phyloP scores from a whole-genome alignment of 2,329 filamentous ascomycete species.

The Trichoderma aggressivum region DNA sequence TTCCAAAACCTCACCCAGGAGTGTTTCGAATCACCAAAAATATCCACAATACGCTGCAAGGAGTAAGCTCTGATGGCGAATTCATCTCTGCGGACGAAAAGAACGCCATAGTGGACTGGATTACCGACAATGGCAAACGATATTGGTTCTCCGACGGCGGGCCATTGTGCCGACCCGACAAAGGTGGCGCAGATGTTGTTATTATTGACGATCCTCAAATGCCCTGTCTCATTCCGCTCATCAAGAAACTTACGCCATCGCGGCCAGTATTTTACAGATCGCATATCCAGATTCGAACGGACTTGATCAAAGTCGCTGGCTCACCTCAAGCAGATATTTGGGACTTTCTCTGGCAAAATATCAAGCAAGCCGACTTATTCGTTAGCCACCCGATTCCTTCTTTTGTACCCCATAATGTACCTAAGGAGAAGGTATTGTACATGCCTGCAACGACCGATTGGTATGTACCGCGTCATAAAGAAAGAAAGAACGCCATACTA shows the following conservation, averaged over 20 bases:
- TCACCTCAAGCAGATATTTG: slow-evolving; percentile 71
- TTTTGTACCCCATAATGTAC: slow-evolving; percentile 70
- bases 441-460: slow-evolving; percentile 81
- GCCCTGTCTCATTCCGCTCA: slow-evolving; percentile 72
- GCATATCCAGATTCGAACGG: slow-evolving; percentile 78
- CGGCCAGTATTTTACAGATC: slow-evolving; percentile 77
- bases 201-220: slow-evolving; percentile 83
- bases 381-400: slow-evolving; percentile 75
- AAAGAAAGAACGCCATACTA: neutral
- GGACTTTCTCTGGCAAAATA: slow-evolving; percentile 70
- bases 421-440: slow-evolving; percentile 64
- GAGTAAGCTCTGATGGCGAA: slow-evolving; percentile 63
- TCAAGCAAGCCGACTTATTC: slow-evolving; percentile 70
- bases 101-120: slow-evolving; percentile 65
- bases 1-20: slow-evolving; percentile 74
- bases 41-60: slow-evolving; percentile 85
- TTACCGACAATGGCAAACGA: slow-evolving; percentile 66
- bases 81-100: slow-evolving; percentile 63
- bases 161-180: slow-evolving; percentile 59
- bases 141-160: slow-evolving; percentile 71
- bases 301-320: slow-evolving; percentile 60
- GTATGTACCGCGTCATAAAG: neutral
- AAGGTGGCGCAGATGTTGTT: slow-evolving; percentile 73
- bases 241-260: slow-evolving; percentile 67
- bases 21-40: slow-evolving; percentile 84